Evolutionary conservation across 306 rosid genomes (phyloP).

Genomic region (Fragaria ananassa): DNA sequence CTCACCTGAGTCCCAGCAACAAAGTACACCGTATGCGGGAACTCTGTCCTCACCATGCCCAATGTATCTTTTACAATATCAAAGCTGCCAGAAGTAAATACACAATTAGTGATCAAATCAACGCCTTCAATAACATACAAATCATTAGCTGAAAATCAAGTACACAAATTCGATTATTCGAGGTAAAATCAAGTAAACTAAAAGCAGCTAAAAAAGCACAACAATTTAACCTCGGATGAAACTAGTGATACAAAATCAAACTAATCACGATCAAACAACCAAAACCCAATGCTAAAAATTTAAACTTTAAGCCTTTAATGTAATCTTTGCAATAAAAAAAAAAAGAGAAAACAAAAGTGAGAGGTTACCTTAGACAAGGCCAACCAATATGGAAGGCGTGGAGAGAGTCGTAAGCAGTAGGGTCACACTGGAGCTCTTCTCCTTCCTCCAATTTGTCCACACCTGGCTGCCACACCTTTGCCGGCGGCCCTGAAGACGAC

Average conservation of each 20-base stretch:
- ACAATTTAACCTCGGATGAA: neutral
- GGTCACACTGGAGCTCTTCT: constrained; percentile 96
- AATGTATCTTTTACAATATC: constrained; percentile 72
- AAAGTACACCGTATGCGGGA: constrained; percentile 75
- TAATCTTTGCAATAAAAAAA: neutral
- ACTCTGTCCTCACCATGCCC: constrained; percentile 75
- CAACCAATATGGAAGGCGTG: constrained; percentile 86
- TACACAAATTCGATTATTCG: neutral
- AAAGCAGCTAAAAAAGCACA: neutral
- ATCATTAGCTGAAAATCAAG: neutral
- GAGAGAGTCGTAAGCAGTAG: constrained; percentile 86
- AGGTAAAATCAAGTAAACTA: neutral
- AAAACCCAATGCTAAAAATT: neutral
- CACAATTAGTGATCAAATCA: neutral
- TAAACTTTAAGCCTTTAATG: neutral
- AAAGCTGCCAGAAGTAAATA: constrained; percentile 56
- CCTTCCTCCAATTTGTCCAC: constrained; percentile 93
- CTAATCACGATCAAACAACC: neutral
- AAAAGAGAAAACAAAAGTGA: neutral
- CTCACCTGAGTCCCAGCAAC: constrained; percentile 92
- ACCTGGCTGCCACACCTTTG: constrained; percentile 93
- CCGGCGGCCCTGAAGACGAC: constrained; percentile 60
- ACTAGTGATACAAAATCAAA: neutral
- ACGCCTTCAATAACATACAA: neutral
- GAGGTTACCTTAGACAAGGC: constrained; percentile 80